Evolutionary conservation across 2,329 filamentous ascomycete species (phyloP).

Genomic region (Chaetomium olivaceum): DNA sequence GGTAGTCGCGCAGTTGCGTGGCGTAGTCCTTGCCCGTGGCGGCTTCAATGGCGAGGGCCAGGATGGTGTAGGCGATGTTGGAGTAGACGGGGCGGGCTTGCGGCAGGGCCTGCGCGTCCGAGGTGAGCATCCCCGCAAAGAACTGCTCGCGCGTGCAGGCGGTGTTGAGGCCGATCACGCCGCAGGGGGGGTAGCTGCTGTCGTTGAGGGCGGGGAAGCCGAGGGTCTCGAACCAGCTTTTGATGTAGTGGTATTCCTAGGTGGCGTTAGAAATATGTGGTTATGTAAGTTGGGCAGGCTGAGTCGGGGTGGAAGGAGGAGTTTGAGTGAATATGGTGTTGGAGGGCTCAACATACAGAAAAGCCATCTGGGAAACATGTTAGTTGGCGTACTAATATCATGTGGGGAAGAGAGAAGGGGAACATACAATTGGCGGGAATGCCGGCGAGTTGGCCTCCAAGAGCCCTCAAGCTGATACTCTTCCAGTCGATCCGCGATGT

Average conservation of each 20-base stretch:
- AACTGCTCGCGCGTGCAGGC: not conserved
- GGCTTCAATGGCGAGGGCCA: not conserved
- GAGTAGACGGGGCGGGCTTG: conserved; percentile 10
- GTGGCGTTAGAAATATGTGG: not conserved
- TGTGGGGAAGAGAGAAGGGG: not conserved
- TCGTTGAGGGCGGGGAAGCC: conserved; percentile 9
- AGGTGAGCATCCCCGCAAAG: not conserved
- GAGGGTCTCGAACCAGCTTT: conserved; percentile 1
- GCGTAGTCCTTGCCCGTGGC: conserved; percentile 8
- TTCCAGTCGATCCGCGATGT: conserved; percentile 2
- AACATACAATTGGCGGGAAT: conserved; percentile 7
- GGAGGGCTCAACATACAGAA: not conserved
- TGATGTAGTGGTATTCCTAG: conserved; percentile 13
- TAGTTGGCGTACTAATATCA: not conserved
- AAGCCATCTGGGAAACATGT: not conserved
- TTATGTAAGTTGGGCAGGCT: not conserved
- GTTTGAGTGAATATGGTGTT: not conserved
- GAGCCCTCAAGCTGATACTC: not conserved
- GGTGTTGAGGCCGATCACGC: not conserved
- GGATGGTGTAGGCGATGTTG: conserved; percentile 10
- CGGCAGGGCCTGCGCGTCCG: not conserved
- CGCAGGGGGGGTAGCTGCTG: conserved; percentile 5
- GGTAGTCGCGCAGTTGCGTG: conserved; percentile 16
- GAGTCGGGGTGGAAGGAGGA: not conserved
- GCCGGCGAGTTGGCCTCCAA: conserved; percentile 5